Evolutionary conservation across 78 protist species (phyloP).

Genomic region (Speleostelium caveatum): DNA sequence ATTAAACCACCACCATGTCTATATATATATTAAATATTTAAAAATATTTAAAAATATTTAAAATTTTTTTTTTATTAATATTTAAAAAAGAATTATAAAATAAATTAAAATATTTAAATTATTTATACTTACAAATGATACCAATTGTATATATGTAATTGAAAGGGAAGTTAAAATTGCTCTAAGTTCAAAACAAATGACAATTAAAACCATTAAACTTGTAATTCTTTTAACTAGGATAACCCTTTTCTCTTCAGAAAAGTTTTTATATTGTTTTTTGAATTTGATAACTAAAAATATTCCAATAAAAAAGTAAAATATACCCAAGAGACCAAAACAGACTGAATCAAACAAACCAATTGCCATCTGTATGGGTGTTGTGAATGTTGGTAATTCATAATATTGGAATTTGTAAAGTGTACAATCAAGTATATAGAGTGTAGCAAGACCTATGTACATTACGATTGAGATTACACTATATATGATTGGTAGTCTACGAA

Average conservation of each 20-base stretch:
- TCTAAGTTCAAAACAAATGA: constrained; percentile 16
- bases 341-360: constrained; percentile 39
- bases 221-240: constrained; percentile 36
- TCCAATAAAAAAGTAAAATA: constrained; percentile 23
- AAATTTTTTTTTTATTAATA: not conserved
- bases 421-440: constrained; percentile 36
- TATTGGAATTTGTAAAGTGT: constrained; percentile 12
- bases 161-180: constrained; percentile 43
- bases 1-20: constrained; percentile 80
- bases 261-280: constrained; percentile 30
- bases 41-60: not conserved
- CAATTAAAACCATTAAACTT: constrained; percentile 2
- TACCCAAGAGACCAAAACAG: constrained; percentile 4
- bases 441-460: constrained; percentile 19
- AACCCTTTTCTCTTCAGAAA: constrained; percentile 44
- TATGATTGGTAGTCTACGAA: constrained; percentile 14
- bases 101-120: not conserved
- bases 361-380: not conserved
- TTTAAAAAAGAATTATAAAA: not conserved
- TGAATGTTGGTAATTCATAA: not conserved
- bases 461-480: not conserved
- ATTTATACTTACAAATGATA: constrained; percentile 31
- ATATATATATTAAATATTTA: not conserved
- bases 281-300: constrained; percentile 26
- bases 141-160: not conserved